A percentile compares a stretch with the other conserved stretches of the same genome.
Evolutionary conservation across 331 rosid species (phyloP).

Genomic region (Telfairia occidentalis): DNA sequence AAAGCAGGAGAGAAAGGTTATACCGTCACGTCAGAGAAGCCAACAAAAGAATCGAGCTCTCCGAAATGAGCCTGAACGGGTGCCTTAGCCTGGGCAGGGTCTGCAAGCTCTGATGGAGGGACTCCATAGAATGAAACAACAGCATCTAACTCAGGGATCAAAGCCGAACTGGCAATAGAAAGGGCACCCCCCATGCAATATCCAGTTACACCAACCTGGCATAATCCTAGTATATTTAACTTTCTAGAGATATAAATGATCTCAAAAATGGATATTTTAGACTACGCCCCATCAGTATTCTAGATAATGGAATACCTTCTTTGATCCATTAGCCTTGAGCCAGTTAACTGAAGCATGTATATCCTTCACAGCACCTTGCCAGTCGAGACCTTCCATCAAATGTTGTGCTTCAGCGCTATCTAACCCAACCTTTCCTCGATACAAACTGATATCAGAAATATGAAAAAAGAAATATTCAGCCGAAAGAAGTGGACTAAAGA

Average conservation of each 20-base stretch:
- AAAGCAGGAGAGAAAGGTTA: conserved; percentile 1
- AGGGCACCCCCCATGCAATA: conserved; percentile 99
- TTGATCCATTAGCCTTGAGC: conserved; percentile 88
- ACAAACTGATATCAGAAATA: conserved; percentile 35
- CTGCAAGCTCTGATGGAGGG: conserved; percentile 83
- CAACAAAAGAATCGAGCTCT: conserved; percentile 71
- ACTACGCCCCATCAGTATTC: neutral
- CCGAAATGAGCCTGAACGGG: conserved; percentile 97
- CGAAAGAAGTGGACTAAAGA: neutral
- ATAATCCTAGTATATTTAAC: conserved; percentile 8
- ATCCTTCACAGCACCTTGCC: conserved; percentile 93
- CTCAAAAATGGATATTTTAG: neutral
- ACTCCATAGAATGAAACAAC: conserved; percentile 87
- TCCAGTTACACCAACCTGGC: conserved; percentile 89
- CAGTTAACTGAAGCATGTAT: conserved; percentile 70
- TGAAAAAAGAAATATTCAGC: neutral
- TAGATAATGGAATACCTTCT: conserved; percentile 42
- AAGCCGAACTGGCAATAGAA: conserved; percentile 83
- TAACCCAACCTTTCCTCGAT: conserved; percentile 85
- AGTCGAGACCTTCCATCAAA: conserved; percentile 70
- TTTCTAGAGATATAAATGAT: neutral
- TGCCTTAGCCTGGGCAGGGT: conserved; percentile 76
- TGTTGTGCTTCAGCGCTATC: conserved; percentile 93
- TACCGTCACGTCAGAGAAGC: conserved; percentile 91
- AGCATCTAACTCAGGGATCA: conserved; percentile 73